These are phyloP conservation scores for Solanum tarijense DNA, from an alignment of 257 asterid genomes.

Conservation along the genomic window DNA sequence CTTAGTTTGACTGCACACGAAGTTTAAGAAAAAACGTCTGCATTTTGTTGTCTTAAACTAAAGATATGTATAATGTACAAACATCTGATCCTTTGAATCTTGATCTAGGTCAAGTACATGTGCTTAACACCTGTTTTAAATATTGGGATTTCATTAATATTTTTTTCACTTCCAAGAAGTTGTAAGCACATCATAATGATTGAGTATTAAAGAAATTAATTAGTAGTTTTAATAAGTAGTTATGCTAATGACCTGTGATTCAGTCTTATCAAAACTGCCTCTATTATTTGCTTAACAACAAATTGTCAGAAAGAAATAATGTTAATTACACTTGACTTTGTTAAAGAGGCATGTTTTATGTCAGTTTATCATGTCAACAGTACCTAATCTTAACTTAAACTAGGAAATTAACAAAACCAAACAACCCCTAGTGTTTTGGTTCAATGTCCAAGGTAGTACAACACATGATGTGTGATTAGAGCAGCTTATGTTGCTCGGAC, in stretches of 20 bases:
- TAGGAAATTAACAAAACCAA: background rate
- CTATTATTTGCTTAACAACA: background rate
- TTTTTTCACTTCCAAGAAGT: background rate
- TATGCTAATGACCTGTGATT: background rate
- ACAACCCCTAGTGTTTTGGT: background rate
- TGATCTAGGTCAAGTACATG: conserved; percentile 5
- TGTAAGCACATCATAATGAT: conserved; percentile 1
- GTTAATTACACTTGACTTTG: background rate
- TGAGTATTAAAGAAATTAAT: conserved; percentile 1
- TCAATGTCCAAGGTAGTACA: background rate
- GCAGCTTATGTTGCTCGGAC: background rate
- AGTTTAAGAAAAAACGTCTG: background rate
- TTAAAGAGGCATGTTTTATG: background rate
- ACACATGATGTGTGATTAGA: background rate
- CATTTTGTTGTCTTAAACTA: background rate
- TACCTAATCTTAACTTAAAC: background rate
- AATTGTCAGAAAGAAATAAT: background rate
- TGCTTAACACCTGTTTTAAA: background rate
- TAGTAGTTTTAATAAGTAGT: background rate
- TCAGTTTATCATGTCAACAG: background rate
- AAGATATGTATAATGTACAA: background rate
- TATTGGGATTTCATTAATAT: background rate
- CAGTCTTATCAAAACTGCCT: background rate
- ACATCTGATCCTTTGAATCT: background rate
- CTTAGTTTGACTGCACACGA: background rate